Percentiles rank a stretch among this genome's conserved stretches.
Evolutionary conservation across 2,329 filamentous ascomycete genomes (phyloP).

Genomic region (Pestalotiopsis sp.): DNA sequence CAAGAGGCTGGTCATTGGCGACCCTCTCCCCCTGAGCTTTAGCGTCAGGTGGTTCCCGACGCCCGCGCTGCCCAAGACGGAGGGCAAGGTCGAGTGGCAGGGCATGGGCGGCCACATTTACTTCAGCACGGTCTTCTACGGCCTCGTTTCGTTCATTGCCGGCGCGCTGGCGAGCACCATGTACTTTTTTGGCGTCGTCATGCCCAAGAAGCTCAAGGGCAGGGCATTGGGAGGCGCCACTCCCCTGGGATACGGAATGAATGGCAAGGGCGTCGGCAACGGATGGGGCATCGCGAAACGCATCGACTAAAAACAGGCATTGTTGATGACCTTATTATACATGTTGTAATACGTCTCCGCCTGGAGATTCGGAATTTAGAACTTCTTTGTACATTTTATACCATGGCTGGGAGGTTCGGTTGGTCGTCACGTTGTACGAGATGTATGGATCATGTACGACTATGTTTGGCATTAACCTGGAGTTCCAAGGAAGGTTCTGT

Average conservation of each 20-base stretch:
- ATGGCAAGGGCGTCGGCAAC: conserved; percentile 51
- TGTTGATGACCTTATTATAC: conserved; percentile 9
- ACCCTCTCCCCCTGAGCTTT: conserved; percentile 77
- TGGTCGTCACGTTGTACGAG: background rate
- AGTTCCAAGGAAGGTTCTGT: background rate
- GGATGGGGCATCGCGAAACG: conserved; percentile 64
- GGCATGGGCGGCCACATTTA: conserved; percentile 67
- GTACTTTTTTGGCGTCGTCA: conserved; percentile 63
- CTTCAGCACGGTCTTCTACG: conserved; percentile 66
- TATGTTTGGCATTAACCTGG: background rate
- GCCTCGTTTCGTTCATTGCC: conserved; percentile 59
- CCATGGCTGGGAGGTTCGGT: background rate
- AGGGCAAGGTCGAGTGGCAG: conserved; percentile 66
- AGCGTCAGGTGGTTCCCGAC: conserved; percentile 86
- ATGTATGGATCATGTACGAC: background rate
- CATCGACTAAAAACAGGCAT: conserved; percentile 40
- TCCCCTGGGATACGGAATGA: conserved; percentile 58
- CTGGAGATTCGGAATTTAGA: background rate
- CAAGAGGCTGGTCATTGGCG: conserved; percentile 81
- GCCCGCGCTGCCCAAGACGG: conserved; percentile 69
- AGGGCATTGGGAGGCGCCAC: conserved; percentile 58
- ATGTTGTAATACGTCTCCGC: conserved; percentile 14
- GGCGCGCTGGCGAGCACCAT: conserved; percentile 56
- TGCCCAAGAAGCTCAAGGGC: conserved; percentile 56
- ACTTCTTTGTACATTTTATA: conserved; percentile 8